Percentiles rank a stretch among this genome's conserved stretches.
Conservation (phyloP, 148 eudicot species). For the Rhododendron molle region DNA sequence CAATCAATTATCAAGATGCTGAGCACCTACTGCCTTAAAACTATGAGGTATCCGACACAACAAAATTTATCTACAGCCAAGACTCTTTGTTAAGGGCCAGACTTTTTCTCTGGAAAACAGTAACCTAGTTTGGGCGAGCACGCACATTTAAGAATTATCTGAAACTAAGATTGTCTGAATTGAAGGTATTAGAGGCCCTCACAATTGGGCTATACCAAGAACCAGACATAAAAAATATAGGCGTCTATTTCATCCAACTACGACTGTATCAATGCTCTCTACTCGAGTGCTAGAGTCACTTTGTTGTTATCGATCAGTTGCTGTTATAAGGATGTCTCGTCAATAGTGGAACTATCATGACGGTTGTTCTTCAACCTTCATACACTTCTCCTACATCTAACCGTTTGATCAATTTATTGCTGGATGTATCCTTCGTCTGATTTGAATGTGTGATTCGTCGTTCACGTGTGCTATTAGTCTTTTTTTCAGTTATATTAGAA, state of each 20-base stretch:
- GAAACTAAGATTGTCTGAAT: neutral
- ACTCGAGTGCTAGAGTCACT: too few species aligned
- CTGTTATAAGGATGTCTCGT: too few species aligned
- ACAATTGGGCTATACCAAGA: neutral
- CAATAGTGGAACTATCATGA: too few species aligned
- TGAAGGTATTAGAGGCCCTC: neutral
- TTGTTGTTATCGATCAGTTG: too few species aligned
- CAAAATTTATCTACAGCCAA: neutral
- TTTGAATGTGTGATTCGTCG: too few species aligned
- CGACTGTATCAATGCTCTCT: too few species aligned
- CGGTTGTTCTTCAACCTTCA: too few species aligned
- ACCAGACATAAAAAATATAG: neutral
- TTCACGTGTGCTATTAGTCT: too few species aligned
- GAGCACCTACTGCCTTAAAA: neutral
- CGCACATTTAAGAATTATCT: neutral
- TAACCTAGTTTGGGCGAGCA: neutral
- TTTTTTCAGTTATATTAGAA: too few species aligned
- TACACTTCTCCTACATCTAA: too few species aligned
- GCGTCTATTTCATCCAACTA: neutral
- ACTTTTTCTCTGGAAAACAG: neutral
- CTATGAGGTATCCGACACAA: neutral
- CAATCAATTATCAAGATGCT: neutral
- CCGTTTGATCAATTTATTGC: too few species aligned
- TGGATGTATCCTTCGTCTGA: too few species aligned
- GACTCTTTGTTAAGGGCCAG: neutral